Conservation (phyloP, 805 yeast species). For the Pichia scutulata region DNA sequence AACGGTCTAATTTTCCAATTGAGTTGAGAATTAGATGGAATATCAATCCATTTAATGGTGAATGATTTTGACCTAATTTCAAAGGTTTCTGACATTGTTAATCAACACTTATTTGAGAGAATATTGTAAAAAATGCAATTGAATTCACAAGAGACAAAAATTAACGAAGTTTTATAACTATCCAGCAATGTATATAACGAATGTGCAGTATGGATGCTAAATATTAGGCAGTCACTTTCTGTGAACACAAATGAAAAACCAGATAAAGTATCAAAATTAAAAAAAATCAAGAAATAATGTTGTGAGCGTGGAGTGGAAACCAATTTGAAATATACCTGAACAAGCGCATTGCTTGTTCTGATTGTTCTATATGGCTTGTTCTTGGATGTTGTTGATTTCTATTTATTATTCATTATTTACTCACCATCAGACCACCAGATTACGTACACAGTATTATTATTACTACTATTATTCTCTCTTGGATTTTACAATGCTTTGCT, state of each 20-base stretch:
- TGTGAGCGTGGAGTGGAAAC: neutral
- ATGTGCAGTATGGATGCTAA: neutral
- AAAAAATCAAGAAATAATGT: neutral
- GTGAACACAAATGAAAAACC: neutral
- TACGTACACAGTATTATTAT: neutral
- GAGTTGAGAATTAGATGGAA: conserved; percentile 56
- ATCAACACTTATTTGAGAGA: neutral
- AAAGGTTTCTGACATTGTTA: conserved; percentile 46
- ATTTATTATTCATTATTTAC: no score
- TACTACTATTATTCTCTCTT: neutral
- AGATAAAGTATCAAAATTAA: neutral
- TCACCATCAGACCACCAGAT: no score
- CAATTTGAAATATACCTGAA: neutral
- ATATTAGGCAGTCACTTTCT: no score
- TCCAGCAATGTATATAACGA: neutral
- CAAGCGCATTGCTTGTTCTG: neutral
- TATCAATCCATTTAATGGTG: conserved; percentile 84
- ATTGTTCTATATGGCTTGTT: no score
- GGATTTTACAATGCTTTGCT: neutral
- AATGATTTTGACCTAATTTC: conserved; percentile 88
- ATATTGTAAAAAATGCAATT: neutral
- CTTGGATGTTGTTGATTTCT: no score
- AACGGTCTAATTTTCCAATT: conserved; percentile 80
- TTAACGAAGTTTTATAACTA: neutral
- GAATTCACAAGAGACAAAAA: neutral